Conservation (phyloP, 164 flowering plant genomes). For the Taxillus chinensis region DNA sequence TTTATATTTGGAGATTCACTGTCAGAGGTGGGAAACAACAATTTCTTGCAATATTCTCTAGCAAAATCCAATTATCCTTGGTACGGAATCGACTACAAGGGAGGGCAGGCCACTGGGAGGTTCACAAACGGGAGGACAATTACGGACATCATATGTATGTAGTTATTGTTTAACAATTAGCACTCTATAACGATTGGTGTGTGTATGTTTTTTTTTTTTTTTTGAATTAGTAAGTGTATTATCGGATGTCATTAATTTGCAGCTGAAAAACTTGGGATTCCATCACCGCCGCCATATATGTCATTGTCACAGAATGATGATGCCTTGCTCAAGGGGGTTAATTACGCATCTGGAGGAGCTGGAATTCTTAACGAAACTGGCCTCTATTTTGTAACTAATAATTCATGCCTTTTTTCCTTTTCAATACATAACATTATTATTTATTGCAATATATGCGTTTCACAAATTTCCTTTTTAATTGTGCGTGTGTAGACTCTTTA, state of each 20-base stretch:
- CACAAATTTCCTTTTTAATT: too few relatives aligned
- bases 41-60: constrained; percentile 45
- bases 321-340: constrained; percentile 53
- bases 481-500: too few relatives aligned
- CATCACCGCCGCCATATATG: constrained; percentile 70
- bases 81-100: constrained; percentile 57
- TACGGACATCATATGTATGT: constrained; percentile 55
- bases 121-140: constrained; percentile 76
- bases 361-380: constrained; percentile 88
- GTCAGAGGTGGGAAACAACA: constrained; percentile 83
- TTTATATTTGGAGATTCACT: constrained; percentile 72
- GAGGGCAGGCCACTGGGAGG: constrained; percentile 60
- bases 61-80: constrained; percentile 60
- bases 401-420: background rate
- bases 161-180: background rate
- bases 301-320: constrained; percentile 44
- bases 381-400: constrained; percentile 43
- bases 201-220: too few relatives aligned
- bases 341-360: constrained; percentile 91
- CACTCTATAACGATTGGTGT: background rate
- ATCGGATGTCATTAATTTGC: constrained; percentile 8
- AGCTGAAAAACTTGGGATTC: constrained; percentile 66
- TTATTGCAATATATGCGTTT: too few relatives aligned
- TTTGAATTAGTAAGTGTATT: background rate
- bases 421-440: background rate